Evolutionary conservation across 2,329 filamentous ascomycete species (phyloP).

Genomic region (Aspergillus pseudoviridinutans): DNA sequence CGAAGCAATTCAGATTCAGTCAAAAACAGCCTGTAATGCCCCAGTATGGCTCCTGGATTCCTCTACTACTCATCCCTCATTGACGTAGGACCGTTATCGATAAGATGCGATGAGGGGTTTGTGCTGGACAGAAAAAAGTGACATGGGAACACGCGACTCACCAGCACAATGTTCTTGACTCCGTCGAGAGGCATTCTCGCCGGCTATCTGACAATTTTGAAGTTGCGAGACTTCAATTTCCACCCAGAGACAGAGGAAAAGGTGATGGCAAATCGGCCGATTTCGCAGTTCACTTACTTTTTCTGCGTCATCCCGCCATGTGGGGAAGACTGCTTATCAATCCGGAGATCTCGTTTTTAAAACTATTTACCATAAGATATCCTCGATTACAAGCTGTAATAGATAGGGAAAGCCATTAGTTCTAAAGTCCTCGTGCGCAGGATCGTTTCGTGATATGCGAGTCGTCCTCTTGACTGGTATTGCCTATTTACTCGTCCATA

Average conservation of each 20-base stretch:
- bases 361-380: not conserved
- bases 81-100: slow-evolving; percentile 33
- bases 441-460: not conserved
- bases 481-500: not conserved
- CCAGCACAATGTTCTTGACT: slow-evolving; percentile 42
- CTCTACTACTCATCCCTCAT: not conserved
- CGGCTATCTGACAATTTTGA: not conserved
- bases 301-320: slow-evolving; percentile 25
- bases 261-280: slow-evolving; percentile 10
- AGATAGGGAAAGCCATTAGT: not conserved
- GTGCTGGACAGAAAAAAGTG: not conserved
- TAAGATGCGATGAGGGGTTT: slow-evolving; percentile 28
- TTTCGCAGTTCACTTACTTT: slow-evolving; percentile 9
- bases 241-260: not conserved
- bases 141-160: slow-evolving; percentile 18
- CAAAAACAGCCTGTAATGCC: not conserved
- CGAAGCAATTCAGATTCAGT: not conserved
- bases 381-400: not conserved
- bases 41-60: not conserved
- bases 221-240: not conserved
- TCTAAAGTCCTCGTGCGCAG: not conserved
- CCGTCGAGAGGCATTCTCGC: slow-evolving; percentile 38
- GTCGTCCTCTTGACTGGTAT: not conserved
- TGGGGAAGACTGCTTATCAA: slow-evolving; percentile 21
- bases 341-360: slow-evolving; percentile 4